Conservation (phyloP, 1,139 yeast genomes). For the Kurtzmaniella quercitrusa region DNA sequence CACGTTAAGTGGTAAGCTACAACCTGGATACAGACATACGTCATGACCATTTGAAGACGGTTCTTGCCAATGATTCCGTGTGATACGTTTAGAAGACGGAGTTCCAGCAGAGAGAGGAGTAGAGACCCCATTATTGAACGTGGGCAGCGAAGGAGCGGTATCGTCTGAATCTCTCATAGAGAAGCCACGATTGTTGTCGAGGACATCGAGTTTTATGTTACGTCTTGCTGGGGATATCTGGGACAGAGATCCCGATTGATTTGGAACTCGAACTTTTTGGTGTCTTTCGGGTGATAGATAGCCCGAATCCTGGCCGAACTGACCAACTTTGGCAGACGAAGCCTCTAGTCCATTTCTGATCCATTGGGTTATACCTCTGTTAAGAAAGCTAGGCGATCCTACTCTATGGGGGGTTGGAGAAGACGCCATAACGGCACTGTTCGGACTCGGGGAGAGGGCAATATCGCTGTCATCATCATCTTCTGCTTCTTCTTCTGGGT, state of each 20-base stretch:
- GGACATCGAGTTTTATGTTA: conserved; percentile 30
- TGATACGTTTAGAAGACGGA: conserved; percentile 18
- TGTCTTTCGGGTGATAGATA: not conserved
- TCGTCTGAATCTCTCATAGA: conserved; percentile 17
- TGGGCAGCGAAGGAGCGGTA: conserved; percentile 2
- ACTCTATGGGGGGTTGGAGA: not conserved
- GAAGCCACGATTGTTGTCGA: conserved; percentile 34
- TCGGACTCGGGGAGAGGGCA: not conserved
- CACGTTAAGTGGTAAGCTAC: conserved; percentile 38
- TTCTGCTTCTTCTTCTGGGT: no score
- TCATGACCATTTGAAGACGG: conserved; percentile 28
- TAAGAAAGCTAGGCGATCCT: conserved; percentile 16
- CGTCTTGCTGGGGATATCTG: conserved; percentile 12
- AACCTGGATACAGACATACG: conserved; percentile 31
- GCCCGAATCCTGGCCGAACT: not conserved
- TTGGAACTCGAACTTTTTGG: not conserved
- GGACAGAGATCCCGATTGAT: not conserved
- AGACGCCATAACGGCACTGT: not conserved
- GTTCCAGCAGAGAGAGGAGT: not conserved
- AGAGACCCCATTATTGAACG: conserved; percentile 3
- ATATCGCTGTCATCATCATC: conserved; percentile 6
- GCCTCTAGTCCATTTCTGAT: conserved; percentile 10
- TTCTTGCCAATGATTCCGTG: conserved; percentile 63
- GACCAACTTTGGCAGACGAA: conserved; percentile 6
- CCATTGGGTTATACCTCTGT: conserved; percentile 21